Percentiles rank a stretch among this genome's conserved stretches.
Conservation (phyloP, 345 rosid species). For the Citrus sp. region DNA sequence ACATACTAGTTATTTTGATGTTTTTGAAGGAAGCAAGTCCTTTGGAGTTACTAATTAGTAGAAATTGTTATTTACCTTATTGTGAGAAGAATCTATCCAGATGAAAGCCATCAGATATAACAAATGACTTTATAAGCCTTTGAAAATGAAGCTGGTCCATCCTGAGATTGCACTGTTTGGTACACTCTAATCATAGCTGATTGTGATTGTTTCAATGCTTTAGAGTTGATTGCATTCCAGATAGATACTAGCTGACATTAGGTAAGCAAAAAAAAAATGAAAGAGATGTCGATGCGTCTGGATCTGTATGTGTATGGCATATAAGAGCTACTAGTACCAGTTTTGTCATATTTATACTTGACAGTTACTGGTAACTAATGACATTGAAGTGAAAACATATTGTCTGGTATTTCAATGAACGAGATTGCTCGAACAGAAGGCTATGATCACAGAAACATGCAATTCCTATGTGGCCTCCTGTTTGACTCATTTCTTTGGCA, state of each 20-base stretch:
- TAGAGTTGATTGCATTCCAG: neutral
- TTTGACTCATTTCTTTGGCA: neutral
- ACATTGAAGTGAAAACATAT: neutral
- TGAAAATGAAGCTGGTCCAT: neutral
- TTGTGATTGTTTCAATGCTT: neutral
- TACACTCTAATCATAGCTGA: neutral
- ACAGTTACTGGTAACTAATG: neutral
- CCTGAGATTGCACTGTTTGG: neutral
- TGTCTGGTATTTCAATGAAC: neutral
- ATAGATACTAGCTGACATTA: neutral
- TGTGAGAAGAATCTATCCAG: neutral
- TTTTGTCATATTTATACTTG: neutral
- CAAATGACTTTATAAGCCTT: neutral
- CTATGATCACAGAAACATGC: neutral
- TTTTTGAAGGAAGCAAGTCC: neutral
- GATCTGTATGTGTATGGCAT: neutral
- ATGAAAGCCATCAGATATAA: neutral
- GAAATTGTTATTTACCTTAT: neutral
- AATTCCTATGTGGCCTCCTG: neutral
- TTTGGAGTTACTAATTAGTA: neutral
- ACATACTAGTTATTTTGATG: neutral
- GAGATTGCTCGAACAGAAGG: neutral
- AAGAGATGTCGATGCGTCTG: neutral
- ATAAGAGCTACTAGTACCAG: neutral
- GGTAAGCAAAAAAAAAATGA: neutral